phyloP scores from a whole-genome alignment of 2,329 filamentous ascomycete species.

The Pyricularia pennisetigena region DNA sequence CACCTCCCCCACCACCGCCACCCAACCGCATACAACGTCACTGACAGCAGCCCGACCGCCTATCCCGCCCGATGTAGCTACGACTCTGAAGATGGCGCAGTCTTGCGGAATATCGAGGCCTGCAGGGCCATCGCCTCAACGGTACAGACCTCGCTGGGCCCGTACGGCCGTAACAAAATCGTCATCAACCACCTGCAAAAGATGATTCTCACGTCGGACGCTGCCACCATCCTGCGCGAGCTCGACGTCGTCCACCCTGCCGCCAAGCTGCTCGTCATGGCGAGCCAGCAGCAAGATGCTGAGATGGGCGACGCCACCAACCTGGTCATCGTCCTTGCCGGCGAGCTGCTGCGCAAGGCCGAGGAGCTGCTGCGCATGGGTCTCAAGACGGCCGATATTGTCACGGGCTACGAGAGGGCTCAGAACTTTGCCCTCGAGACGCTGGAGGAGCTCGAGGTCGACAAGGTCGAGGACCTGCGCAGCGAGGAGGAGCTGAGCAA shows the following conservation, averaged over 20 bases:
- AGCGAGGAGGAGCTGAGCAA: conserved; percentile 82
- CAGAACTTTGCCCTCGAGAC: conserved; percentile 78
- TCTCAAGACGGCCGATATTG: conserved; percentile 95
- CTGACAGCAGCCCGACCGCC: conserved; percentile 3
- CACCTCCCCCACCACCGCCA: conserved; percentile 15
- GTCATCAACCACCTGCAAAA: conserved; percentile 99
- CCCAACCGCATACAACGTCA: conserved; percentile 11
- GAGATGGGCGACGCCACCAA: conserved; percentile 99
- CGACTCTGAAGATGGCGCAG: conserved; percentile 97
- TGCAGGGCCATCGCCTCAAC: conserved; percentile 93
- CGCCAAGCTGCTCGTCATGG: conserved; percentile 96
- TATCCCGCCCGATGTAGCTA: conserved; percentile 50
- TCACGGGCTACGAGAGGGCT: conserved; percentile 90
- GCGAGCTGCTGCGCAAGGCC: conserved; percentile 92
- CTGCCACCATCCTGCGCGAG: conserved; percentile 93
- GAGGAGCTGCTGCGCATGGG: conserved; percentile 96
- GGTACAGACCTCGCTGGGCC: conserved; percentile 92
- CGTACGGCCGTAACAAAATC: conserved; percentile 98
- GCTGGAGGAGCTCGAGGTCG: conserved; percentile 81
- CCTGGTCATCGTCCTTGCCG: conserved; percentile 89
- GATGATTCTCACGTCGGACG: conserved; percentile 98
- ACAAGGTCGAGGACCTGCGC: conserved; percentile 78
- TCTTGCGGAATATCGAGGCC: conserved; percentile 96
- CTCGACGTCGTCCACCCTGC: conserved; percentile 97
- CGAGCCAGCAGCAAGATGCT: conserved; percentile 94